Conservation (phyloP, 495 filamentous ascomycete species). For the Xylaria palmicola region DNA sequence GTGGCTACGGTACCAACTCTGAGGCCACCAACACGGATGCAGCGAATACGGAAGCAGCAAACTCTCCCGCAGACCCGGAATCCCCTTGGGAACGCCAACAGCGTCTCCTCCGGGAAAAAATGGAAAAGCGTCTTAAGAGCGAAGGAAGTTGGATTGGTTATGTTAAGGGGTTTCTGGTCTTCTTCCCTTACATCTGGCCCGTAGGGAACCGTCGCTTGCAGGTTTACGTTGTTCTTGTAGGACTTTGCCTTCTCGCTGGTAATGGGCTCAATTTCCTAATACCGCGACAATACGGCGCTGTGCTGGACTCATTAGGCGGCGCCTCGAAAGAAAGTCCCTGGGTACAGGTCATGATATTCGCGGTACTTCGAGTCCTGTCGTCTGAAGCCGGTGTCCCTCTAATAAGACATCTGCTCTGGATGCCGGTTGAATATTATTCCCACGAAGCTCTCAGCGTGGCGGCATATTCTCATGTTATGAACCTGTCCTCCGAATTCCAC, state of each 20-base stretch:
- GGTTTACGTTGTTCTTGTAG: conserved; percentile 55
- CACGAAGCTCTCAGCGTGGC: conserved; percentile 59
- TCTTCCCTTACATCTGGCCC: conserved; percentile 68
- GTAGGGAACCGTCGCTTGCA: conserved; percentile 55
- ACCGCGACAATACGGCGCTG: conserved; percentile 64
- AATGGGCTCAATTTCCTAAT: conserved; percentile 64
- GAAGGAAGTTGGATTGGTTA: conserved; percentile 66
- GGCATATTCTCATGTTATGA: conserved; percentile 74
- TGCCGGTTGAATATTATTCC: conserved; percentile 64
- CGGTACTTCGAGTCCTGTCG: conserved; percentile 52
- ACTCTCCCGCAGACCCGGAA: conserved; percentile 40
- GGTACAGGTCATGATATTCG: conserved; percentile 54
- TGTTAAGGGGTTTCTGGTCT: conserved; percentile 59
- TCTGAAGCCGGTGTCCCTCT: conserved; percentile 57
- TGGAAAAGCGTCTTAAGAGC: conserved; percentile 57
- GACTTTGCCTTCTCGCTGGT: conserved; percentile 57
- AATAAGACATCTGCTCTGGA: conserved; percentile 60
- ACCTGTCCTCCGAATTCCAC: conserved; percentile 77
- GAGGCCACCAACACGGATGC: conserved; percentile 33
- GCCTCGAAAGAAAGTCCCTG: conserved; percentile 46
- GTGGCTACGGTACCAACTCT: conserved; percentile 48
- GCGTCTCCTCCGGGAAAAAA: conserved; percentile 48
- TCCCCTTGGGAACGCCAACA: conserved; percentile 51
- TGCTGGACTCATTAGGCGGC: conserved; percentile 54
- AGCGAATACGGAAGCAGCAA: conserved; percentile 33